Evolutionary conservation across 805 yeast species (phyloP), one percentile per base, ranked within the genome.

Genomic region (Ogataea angusta): DNA sequence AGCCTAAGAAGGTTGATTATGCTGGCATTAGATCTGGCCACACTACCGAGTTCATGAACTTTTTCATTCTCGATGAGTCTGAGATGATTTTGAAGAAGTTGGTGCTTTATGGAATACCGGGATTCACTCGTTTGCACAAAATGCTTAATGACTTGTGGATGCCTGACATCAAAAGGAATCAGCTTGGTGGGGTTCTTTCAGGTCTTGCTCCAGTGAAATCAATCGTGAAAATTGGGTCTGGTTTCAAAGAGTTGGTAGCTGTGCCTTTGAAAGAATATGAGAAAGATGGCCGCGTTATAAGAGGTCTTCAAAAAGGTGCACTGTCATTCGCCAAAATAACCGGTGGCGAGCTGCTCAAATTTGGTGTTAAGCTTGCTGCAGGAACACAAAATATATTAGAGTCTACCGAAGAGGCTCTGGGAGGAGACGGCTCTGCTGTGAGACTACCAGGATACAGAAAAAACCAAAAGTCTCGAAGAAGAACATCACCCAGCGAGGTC

Each of bases 11-110:
- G 49, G 72, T 91, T 21, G 95, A 91, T 59, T 86, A 85, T 56
- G 76, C 80, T 2, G 96, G 95, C 0, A 72, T 90, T 22, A 70
- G 86, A 43, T 83, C 96, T 0, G 98, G 98, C 0, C 88, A 83
- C 46, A 76, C 88, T 0, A 80, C 84, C 3, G 97, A 91, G 58
- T 75, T 93, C 38, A 80, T 88, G 75, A 93, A 93, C 58, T 77
- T 93, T 47, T 90, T 93, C 62, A 82, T 83, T 6, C 69, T 93
- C 27, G 96, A 91, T 54, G 97, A 89, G 28, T 85, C 97, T 0
- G 79, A 76, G 28, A 74, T 93, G 56, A 69, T 72, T 0, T 64
- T 93, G 46, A 75, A 77, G 44, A 73, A 75, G 13, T 73, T 81
- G 2, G 73, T 73, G 1, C 55, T 90, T 3, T 80, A 84, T 62